Evolutionary conservation across 116 monocot genomes (phyloP).

Genomic region (Phalaenopsis hybrid): DNA sequence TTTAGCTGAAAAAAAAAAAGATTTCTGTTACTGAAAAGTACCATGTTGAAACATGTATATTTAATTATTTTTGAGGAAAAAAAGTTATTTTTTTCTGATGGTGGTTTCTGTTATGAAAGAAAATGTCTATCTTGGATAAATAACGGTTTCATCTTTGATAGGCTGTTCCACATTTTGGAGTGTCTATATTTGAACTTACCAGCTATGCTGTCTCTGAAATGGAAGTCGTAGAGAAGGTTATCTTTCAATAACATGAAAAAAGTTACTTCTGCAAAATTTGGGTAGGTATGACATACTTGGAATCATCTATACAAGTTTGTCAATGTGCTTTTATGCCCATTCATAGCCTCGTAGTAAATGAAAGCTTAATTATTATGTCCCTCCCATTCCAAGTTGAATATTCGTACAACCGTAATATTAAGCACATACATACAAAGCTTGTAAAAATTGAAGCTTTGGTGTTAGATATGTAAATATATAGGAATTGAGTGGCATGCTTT

Average conservation of each 20-base stretch:
- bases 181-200: neutral
- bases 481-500: too few species aligned
- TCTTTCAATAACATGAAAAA: neutral
- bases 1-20: neutral
- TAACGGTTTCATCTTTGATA: neutral
- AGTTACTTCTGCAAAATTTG: neutral
- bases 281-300: neutral
- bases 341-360: neutral
- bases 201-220: neutral
- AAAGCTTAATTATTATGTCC: neutral
- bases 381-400: neutral
- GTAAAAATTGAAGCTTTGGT: too few species aligned
- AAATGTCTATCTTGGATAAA: neutral
- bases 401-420: neutral
- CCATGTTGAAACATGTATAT: neutral
- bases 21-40: neutral
- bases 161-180: neutral
- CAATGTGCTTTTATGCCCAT: neutral
- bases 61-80: neutral
- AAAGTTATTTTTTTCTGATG: neutral
- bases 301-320: neutral
- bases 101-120: neutral
- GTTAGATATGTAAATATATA: neutral
- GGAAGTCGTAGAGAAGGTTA: neutral
- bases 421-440: too few species aligned